phyloP scores from a whole-genome alignment of 2,329 filamentous ascomycete genomes.

The Calonectria hongkongensis region DNA sequence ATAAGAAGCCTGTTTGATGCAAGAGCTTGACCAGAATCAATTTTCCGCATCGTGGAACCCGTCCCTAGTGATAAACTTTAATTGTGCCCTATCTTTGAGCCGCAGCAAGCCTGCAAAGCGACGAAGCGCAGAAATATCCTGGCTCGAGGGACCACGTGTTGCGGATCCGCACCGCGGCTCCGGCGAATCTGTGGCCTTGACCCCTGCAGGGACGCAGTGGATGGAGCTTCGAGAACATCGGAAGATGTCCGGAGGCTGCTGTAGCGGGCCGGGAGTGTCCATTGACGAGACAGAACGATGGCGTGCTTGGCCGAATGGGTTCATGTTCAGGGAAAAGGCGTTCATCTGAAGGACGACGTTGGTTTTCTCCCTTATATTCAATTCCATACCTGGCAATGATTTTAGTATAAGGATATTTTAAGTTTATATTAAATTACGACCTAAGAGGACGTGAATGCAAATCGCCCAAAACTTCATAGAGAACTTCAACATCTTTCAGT shows the following conservation, averaged over 20 bases:
- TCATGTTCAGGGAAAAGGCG: not conserved
- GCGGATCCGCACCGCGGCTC: slow-evolving; percentile 38
- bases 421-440: not conserved
- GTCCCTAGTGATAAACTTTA: not conserved
- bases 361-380: not conserved
- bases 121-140: slow-evolving; percentile 24
- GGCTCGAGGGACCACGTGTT: slow-evolving; percentile 11
- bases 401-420: not conserved
- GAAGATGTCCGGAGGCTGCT: slow-evolving; percentile 22
- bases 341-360: not conserved
- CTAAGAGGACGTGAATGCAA: not conserved
- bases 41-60: not conserved
- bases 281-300: not conserved
- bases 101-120: not conserved
- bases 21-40: slow-evolving; percentile 1
- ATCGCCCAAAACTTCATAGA: not conserved
- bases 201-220: not conserved
- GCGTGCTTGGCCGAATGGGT: slow-evolving; percentile 8
- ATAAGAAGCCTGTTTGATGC: slow-evolving; percentile 15
- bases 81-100: slow-evolving; percentile 20
- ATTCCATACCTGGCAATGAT: not conserved
- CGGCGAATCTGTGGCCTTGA: slow-evolving; percentile 11
- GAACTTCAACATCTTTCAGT: too few species aligned
- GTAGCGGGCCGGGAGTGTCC: slow-evolving; percentile 6
- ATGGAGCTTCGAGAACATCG: slow-evolving; percentile 30